Conservation (phyloP, 805 yeast species). For the Kuraishia molischiana region DNA sequence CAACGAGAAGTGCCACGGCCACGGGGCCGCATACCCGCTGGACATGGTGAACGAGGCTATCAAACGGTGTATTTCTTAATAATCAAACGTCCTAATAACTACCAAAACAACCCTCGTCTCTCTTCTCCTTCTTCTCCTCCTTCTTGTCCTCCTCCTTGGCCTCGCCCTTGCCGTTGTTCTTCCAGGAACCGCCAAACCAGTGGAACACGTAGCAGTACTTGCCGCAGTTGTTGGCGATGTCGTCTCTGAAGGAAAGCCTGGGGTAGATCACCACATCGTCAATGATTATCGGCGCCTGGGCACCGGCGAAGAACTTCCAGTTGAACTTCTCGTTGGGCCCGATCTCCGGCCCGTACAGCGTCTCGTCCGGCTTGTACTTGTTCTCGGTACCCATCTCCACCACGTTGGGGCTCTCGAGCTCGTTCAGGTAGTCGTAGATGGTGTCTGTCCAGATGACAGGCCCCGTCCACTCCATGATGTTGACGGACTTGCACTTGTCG, state of each 20-base stretch:
- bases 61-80: neutral
- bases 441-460: slow-evolving; percentile 68
- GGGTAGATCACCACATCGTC: slow-evolving; percentile 12
- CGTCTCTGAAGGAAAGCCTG: slow-evolving; percentile 21
- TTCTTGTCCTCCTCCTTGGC: slow-evolving; percentile 14
- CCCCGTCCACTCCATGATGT: slow-evolving; percentile 70
- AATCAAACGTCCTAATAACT: neutral
- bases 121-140: neutral
- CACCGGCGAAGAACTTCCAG: slow-evolving; percentile 1
- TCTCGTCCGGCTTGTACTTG: slow-evolving; percentile 2
- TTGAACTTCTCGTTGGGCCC: slow-evolving; percentile 1
- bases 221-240: slow-evolving; percentile 22
- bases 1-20: slow-evolving; percentile 67
- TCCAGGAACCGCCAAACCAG: slow-evolving; percentile 26
- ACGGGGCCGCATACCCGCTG: slow-evolving; percentile 60
- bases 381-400: slow-evolving; percentile 9
- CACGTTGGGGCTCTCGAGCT: slow-evolving; percentile 7
- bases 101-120: neutral
- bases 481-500: slow-evolving; percentile 27
- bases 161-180: slow-evolving; percentile 25
- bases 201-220: slow-evolving; percentile 23
- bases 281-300: slow-evolving; percentile 1
- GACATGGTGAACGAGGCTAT: slow-evolving; percentile 30
- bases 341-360: slow-evolving; percentile 3
- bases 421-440: slow-evolving; percentile 36